Base-by-base conservation (phyloP, 2,329 filamentous ascomycete species). In the Fusarium pseudoanthophilum region DNA sequence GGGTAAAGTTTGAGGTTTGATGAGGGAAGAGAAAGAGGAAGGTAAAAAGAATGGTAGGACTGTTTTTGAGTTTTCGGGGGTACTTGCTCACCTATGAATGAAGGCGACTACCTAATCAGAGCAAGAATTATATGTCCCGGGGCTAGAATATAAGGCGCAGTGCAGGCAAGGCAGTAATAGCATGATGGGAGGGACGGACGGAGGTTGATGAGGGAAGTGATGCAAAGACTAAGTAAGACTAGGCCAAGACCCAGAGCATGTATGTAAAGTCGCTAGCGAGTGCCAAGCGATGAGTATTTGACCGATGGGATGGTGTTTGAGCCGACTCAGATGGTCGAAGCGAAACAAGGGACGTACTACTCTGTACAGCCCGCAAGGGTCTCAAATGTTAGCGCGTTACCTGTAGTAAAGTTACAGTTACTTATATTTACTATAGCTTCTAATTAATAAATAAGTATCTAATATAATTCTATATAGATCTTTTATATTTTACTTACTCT, bases 201-300 rank as follows among this genome's bases (percentile, higher is more conserved):
- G 24, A 66, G 51, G 42, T 45, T 26, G 57, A 67, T 39, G 45
- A 67, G 51, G 55, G 58, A 69, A 52, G 64, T 37, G 51, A 72
- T 61, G 64, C 57, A 55, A 40, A 64, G 53, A 60, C 69, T 67
- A 64, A 66, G 65, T 67, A 64, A 66, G 65, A 76, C 67, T 60
- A 66, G 73, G 59, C 62, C 71, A 65, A 75, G 69, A 65, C 65
- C 69, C 60, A 60, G 55, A 39, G 30, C 36, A 57, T 46, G 53
- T 56, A 56, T 43, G 53, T 45, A 39, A 39, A 51, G 65, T 67
- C 68, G 64, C 74, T 73, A 76, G 62, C 60, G 64, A 63, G 68
- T 67, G 72, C 74, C 70, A 78, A 78, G 74, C 61, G 69, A 76
- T 72, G 67, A 73, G 67, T 78, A 78, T 78, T 78, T 78, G 76